Percentiles rank a stretch among this genome's conserved stretches.
phyloP scores from a whole-genome alignment of 2,329 filamentous ascomycete species.

The Thelonectria blattea region DNA sequence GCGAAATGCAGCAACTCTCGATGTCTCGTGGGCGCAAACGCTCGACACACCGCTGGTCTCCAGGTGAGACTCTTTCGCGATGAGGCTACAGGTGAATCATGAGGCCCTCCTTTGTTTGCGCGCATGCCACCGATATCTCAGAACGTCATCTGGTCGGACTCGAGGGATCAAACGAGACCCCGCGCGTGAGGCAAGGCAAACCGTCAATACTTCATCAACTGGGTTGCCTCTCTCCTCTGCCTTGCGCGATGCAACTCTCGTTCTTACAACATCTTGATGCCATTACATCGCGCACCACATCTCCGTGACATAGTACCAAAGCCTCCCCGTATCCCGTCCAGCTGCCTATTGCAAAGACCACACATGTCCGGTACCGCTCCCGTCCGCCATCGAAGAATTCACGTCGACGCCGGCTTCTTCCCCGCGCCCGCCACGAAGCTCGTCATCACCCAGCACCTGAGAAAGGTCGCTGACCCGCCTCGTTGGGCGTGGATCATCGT shows the following conservation, averaged over 20 bases:
- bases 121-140: background rate
- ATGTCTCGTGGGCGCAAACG: background rate
- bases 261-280: background rate
- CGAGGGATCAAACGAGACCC: background rate
- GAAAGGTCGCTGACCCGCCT: conserved; percentile 39
- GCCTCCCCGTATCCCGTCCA: background rate
- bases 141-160: background rate
- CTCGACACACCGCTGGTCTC: background rate
- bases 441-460: conserved; percentile 51
- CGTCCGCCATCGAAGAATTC: conserved; percentile 35
- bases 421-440: conserved; percentile 54
- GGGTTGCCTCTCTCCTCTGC: background rate
- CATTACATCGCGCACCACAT: background rate
- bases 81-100: background rate
- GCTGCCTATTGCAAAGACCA: conserved; percentile 6
- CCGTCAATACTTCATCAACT: background rate
- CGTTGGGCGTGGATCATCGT: conserved; percentile 56
- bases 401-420: conserved; percentile 41
- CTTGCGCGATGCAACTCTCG: background rate
- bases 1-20: background rate
- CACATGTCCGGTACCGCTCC: conserved; percentile 35
- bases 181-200: background rate
- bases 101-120: background rate
- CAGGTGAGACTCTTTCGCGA: background rate
- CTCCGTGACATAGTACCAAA: background rate